Evolutionary conservation across 495 filamentous ascomycete genomes (phyloP).

Genomic region (Neurospora sp.): DNA sequence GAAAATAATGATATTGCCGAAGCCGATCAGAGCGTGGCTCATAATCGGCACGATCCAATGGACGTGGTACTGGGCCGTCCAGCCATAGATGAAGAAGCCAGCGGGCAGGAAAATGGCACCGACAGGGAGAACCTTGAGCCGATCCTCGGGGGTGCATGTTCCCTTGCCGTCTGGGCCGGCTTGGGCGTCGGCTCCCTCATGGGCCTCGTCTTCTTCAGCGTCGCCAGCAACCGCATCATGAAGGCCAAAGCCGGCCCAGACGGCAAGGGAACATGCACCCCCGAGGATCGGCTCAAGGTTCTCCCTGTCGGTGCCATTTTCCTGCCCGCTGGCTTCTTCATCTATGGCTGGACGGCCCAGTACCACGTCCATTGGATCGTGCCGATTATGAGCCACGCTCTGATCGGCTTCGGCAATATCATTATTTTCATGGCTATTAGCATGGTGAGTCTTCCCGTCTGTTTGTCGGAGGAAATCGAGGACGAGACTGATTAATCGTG

Average conservation of each 20-base stretch:
- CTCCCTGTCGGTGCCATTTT: conserved; percentile 37
- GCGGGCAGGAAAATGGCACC: conserved; percentile 38
- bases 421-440: conserved; percentile 27
- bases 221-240: conserved; percentile 23
- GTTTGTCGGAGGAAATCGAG: neutral
- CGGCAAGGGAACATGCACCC: conserved; percentile 17
- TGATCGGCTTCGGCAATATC: neutral
- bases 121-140: conserved; percentile 40
- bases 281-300: conserved; percentile 44
- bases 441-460: conserved; percentile 22
- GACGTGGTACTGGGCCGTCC: conserved; percentile 53
- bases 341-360: conserved; percentile 52
- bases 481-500: neutral
- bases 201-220: conserved; percentile 23
- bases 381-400: neutral
- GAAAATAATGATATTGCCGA: conserved; percentile 4
- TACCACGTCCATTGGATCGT: conserved; percentile 61
- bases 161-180: conserved; percentile 22
- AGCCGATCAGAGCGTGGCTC: neutral
- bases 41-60: conserved; percentile 49
- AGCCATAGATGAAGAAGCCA: conserved; percentile 43
- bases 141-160: conserved; percentile 35
- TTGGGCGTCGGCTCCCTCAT: conserved; percentile 28
- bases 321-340: conserved; percentile 39
- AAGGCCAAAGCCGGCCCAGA: conserved; percentile 19